Evolutionary conservation across 257 asterid genomes (phyloP).

Genomic region (Nicotiana benthamiana): DNA sequence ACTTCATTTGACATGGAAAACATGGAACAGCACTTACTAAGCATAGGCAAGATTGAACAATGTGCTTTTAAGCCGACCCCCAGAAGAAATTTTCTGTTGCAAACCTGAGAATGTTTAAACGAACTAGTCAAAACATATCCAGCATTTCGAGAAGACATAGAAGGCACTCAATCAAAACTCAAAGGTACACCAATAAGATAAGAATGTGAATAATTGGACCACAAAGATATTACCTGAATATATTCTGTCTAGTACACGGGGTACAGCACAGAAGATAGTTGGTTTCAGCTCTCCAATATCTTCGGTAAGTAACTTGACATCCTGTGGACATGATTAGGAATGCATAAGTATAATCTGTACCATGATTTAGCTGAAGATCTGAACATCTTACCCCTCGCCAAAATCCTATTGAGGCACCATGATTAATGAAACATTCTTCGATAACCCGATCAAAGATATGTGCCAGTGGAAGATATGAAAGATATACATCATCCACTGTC

Average conservation of each 20-base stretch:
- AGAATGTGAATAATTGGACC: background rate
- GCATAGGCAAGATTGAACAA: conserved; percentile 73
- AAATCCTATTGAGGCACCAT: conserved; percentile 93
- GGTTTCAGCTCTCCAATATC: conserved; percentile 86
- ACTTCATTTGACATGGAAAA: no score
- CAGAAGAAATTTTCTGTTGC: conserved; percentile 79
- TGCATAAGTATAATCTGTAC: background rate
- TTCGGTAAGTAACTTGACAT: conserved; percentile 70
- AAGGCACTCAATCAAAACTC: background rate
- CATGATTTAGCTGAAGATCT: background rate
- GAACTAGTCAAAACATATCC: background rate
- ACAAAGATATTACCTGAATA: conserved; percentile 49
- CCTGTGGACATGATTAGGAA: conserved; percentile 33
- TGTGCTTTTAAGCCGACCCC: conserved; percentile 62
- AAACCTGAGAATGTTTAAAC: conserved; percentile 43
- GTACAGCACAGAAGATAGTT: conserved; percentile 90
- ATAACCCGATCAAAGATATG: conserved; percentile 93
- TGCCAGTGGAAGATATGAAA: conserved; percentile 94
- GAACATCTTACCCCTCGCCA: conserved; percentile 90
- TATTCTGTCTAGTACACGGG: conserved; percentile 88
- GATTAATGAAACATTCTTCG: conserved; percentile 68
- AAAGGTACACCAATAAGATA: background rate
- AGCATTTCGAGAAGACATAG: background rate
- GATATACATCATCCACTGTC: conserved; percentile 58
- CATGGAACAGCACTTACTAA: conserved; percentile 53